A percentile compares a stretch with the other conserved stretches of the same genome.
These are phyloP conservation scores for Aspergillus fumigatiaffinis DNA, from an alignment of 2,329 filamentous ascomycete species.

Conservation along the genomic window DNA sequence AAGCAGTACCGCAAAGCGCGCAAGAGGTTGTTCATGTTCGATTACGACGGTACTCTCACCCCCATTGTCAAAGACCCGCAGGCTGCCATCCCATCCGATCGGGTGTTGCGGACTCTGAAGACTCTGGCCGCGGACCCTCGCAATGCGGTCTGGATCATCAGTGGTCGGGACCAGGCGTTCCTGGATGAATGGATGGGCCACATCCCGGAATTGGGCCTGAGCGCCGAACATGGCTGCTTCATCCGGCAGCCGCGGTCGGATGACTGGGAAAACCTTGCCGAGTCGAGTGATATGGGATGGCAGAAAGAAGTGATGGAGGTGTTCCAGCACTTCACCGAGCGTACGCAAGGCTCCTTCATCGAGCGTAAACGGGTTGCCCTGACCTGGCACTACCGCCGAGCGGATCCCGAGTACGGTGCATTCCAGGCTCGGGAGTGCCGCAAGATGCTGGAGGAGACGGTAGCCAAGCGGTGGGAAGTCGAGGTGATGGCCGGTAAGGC, in stretches of 20 bases:
- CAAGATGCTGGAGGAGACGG: slow-evolving; percentile 71
- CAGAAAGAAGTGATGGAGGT: slow-evolving; percentile 77
- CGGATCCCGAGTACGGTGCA: slow-evolving; percentile 77
- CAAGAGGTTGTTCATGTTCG: slow-evolving; percentile 93
- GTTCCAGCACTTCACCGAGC: slow-evolving; percentile 85
- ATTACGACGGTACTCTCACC: slow-evolving; percentile 95
- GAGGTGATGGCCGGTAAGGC: slow-evolving; percentile 97
- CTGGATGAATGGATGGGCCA: slow-evolving; percentile 88
- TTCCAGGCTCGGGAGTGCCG: slow-evolving; percentile 79
- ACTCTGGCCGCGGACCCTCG: slow-evolving; percentile 71
- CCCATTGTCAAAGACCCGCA: slow-evolving; percentile 91
- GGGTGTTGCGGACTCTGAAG: slow-evolving; percentile 74
- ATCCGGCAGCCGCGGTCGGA: slow-evolving; percentile 73
- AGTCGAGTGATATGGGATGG: slow-evolving; percentile 87
- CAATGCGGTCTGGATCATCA: slow-evolving; percentile 98
- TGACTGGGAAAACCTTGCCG: slow-evolving; percentile 85
- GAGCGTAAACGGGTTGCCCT: slow-evolving; percentile 91
- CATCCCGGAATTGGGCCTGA: slow-evolving; percentile 83
- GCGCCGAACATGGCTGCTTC: slow-evolving; percentile 95
- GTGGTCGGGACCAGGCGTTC: slow-evolving; percentile 88
- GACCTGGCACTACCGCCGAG: slow-evolving; percentile 95
- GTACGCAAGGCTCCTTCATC: slow-evolving; percentile 83
- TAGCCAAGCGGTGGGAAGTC: slow-evolving; percentile 78
- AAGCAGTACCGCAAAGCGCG: slow-evolving; percentile 68
- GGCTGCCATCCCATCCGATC: slow-evolving; percentile 80